Evolutionary conservation across 2,329 filamentous ascomycete species (phyloP).

Genomic region (Teratosphaeria destructans): DNA sequence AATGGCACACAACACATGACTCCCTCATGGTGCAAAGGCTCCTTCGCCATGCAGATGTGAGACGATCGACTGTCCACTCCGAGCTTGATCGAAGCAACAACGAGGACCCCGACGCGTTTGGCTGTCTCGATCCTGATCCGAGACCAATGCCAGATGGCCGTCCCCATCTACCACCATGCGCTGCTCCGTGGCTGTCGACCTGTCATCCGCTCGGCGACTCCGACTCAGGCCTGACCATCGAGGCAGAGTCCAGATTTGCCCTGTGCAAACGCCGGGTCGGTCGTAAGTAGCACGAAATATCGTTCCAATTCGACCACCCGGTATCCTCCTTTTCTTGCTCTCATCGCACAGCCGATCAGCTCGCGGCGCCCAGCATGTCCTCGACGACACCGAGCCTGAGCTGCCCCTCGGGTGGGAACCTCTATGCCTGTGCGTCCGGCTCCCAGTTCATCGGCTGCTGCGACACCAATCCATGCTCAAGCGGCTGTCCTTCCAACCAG

Average conservation of each 20-base stretch:
- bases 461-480: not conserved
- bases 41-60: not conserved
- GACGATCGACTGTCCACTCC: not conserved
- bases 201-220: not conserved
- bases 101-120: not conserved
- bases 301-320: not conserved
- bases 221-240: not conserved
- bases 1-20: not conserved
- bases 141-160: not conserved
- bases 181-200: not conserved
- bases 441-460: not conserved
- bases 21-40: not conserved
- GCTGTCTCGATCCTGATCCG: not conserved
- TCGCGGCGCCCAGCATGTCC: not conserved
- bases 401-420: not conserved
- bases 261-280: not conserved
- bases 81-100: not conserved
- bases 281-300: not conserved
- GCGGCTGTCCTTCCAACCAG: not conserved
- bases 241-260: not conserved
- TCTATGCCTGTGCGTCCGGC: not conserved
- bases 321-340: not conserved
- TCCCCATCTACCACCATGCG: not conserved
- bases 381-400: not conserved
- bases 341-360: not conserved